Evolutionary conservation across 148 eudicot species (phyloP).

Genomic region (Vaccinium macrocarpon): DNA sequence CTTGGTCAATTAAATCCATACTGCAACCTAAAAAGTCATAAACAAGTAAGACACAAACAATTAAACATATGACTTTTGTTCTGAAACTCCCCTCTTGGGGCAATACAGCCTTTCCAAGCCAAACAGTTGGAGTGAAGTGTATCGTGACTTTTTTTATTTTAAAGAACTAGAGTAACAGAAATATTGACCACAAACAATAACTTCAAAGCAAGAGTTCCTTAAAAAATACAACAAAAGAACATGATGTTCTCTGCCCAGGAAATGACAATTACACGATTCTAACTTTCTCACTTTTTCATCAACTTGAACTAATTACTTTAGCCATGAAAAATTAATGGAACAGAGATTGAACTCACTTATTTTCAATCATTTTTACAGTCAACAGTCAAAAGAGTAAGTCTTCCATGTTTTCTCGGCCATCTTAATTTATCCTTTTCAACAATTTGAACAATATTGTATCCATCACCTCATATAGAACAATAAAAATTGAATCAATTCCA

Average conservation of each 20-base stretch:
- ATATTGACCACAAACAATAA: background rate
- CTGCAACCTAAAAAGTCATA: no score
- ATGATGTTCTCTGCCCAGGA: background rate
- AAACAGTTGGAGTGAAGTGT: background rate
- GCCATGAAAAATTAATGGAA: background rate
- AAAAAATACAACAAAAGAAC: background rate
- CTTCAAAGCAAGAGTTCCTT: background rate
- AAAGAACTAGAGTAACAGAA: background rate
- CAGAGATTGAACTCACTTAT: background rate
- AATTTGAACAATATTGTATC: no score
- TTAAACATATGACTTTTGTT: background rate
- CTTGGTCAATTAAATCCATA: no score
- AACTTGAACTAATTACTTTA: background rate
- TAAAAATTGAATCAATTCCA: constrained; percentile 2
- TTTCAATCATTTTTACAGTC: background rate
- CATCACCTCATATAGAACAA: no score
- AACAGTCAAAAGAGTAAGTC: background rate
- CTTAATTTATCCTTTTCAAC: no score
- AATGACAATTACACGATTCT: background rate
- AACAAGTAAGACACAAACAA: background rate
- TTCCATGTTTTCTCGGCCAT: background rate
- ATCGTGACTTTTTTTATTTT: background rate
- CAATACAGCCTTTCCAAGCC: background rate
- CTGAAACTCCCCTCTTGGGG: background rate
- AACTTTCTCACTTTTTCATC: background rate